These are phyloP conservation scores for Rubia balearica DNA, from an alignment of 305 asterid genomes.

Conservation along the genomic window DNA sequence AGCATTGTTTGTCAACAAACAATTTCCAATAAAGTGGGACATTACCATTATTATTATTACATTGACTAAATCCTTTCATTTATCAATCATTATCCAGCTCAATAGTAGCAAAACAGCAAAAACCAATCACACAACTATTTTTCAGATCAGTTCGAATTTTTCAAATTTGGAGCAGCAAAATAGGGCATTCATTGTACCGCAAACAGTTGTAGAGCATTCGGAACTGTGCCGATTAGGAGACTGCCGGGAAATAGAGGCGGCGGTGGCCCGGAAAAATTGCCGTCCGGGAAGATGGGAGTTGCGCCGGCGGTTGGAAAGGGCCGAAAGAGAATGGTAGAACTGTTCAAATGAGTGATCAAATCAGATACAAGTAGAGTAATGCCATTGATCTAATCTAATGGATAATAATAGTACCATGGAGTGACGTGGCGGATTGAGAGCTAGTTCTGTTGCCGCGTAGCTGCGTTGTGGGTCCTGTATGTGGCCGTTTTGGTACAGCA, in stretches of 20 bases:
- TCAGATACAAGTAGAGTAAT: background rate
- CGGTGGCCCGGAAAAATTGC: background rate
- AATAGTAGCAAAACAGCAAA: background rate
- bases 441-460: constrained; percentile 13
- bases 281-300: constrained; percentile 2
- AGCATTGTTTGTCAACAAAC: background rate
- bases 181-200: background rate
- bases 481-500: background rate
- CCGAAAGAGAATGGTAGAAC: background rate
- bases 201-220: background rate
- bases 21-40: background rate
- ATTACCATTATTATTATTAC: background rate
- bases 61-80: background rate
- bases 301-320: background rate
- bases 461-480: background rate
- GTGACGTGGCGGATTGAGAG: constrained; percentile 20
- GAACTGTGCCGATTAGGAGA: background rate
- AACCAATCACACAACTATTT: background rate
- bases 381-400: constrained; percentile 12
- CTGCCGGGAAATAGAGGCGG: background rate
- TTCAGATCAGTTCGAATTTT: background rate
- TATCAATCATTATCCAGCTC: background rate
- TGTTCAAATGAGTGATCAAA: constrained; percentile 15
- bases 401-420: constrained; percentile 16
- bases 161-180: background rate